Evolutionary conservation across 768 basidiomycete species (phyloP), one percentile per base, ranked within the genome.

Genomic region (Leccinum fibrillosum): DNA sequence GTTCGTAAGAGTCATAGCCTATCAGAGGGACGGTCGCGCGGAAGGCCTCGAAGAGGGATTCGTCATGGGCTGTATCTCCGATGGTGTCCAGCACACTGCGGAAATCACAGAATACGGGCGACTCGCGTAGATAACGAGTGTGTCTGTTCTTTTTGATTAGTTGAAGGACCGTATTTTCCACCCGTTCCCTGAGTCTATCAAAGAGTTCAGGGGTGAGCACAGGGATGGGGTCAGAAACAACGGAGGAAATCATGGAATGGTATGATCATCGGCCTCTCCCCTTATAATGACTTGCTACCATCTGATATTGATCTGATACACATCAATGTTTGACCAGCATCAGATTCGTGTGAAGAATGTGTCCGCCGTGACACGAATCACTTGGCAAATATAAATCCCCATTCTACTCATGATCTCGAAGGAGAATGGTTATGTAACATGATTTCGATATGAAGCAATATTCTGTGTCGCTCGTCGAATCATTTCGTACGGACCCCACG

Each of bases 1-100:
- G 63, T 32, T 64, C 58, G 48, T 62, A 68, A 25, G 65, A 23
- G 23, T 66, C 67, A 12, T 68, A 69, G n/a, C 23, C 25, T 2
- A 65, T 66, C 44, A 69, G 42, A 23, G 65, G 68, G 49, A 66
- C 17, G 28, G 49, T 55, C 26, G 51, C 50, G n/a, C 62, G 60
- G 59, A 60, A 68, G 32, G 23, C 45, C 45, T 62, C 47, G 17
- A 66, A 10, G 42, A 69, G 59, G 8, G 12, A 13, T 30, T 56
- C 49, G 7, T 56, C 49, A 25, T 45, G 37, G 3, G 19, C 37
- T 19, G 52, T 21, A 19, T 54, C 49, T 12, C 30, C 49, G 9
- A 30, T 13, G 30, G 48, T 45, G 42, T 58, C 58, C 17, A 66
- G 62, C 30, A 60, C 54, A 10, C 11, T 23, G 11, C 55, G 57